phyloP scores from a whole-genome alignment of 495 filamentous ascomycete genomes.

The Penicillium coffeae region DNA sequence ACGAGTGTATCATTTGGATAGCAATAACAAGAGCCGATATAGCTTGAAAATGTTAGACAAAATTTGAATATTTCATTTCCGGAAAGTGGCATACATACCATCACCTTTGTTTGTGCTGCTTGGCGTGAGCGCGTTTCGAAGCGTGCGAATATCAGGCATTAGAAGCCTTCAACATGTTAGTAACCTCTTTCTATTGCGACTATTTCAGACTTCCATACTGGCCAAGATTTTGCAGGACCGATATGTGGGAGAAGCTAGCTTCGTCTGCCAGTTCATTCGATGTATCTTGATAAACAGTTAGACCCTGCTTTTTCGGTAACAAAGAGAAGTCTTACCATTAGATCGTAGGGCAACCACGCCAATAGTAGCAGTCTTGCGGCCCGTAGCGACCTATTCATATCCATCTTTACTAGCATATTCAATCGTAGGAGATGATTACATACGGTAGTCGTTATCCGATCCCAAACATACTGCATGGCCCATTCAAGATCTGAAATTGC shows the following conservation, averaged over 20 bases:
- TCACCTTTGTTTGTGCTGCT: constrained; percentile 72
- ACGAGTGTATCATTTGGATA: constrained; percentile 75
- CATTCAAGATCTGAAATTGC: constrained; percentile 79
- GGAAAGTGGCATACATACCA: constrained; percentile 36
- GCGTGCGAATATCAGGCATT: constrained; percentile 61
- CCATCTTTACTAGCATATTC: neutral
- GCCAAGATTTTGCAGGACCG: constrained; percentile 64
- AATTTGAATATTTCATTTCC: neutral
- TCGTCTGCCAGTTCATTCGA: constrained; percentile 59
- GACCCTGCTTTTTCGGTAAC: neutral
- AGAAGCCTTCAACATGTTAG: constrained; percentile 47
- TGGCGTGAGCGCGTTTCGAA: constrained; percentile 60
- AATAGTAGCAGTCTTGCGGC: constrained; percentile 73
- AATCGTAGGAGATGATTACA: constrained; percentile 4
- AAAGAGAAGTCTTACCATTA: constrained; percentile 47
- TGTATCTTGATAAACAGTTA: constrained; percentile 48
- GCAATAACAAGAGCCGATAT: constrained; percentile 84
- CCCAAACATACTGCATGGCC: constrained; percentile 93
- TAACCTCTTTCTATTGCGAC: neutral
- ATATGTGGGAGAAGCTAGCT: constrained; percentile 72
- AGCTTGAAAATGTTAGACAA: constrained; percentile 37
- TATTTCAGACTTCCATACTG: constrained; percentile 43
- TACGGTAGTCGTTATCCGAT: constrained; percentile 81
- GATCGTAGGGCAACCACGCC: constrained; percentile 83
- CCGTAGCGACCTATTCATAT: constrained; percentile 61